Conservation (phyloP, 2,329 filamentous ascomycete species). For the Botryosphaeria agaves region DNA sequence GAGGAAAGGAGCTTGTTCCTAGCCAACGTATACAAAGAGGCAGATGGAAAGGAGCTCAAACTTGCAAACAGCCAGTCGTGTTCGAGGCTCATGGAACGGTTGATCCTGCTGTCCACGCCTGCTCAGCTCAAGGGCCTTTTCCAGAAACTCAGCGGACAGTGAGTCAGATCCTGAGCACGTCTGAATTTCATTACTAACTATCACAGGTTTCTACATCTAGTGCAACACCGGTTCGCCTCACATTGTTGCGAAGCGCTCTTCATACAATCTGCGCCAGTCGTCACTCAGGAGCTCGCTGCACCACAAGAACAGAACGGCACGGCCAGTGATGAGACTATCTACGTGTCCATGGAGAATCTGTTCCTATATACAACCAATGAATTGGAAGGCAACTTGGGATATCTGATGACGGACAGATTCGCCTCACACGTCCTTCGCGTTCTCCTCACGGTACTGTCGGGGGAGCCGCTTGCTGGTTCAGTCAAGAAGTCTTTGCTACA, state of each 20-base stretch:
- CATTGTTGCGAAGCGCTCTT: constrained; percentile 96
- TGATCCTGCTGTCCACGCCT: constrained; percentile 67
- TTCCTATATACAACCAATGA: constrained; percentile 75
- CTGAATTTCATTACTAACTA: no score
- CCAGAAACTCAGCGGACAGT: constrained; percentile 65
- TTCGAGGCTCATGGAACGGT: constrained; percentile 77
- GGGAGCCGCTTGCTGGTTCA: constrained; percentile 55
- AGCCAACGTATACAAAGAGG: constrained; percentile 71
- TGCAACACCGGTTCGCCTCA: constrained; percentile 91
- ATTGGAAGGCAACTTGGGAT: constrained; percentile 69
- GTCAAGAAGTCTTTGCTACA: constrained; percentile 60
- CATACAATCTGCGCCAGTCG: constrained; percentile 59
- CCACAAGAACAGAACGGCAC: constrained; percentile 25
- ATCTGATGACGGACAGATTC: constrained; percentile 71
- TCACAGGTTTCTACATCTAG: constrained; percentile 57
- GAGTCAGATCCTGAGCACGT: constrained; percentile 11
- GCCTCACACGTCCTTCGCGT: constrained; percentile 84
- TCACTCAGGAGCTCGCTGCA: constrained; percentile 51
- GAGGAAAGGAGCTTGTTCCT: constrained; percentile 43
- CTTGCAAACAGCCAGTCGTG: constrained; percentile 91
- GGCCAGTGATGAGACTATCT: constrained; percentile 26
- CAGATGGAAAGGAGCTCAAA: constrained; percentile 85
- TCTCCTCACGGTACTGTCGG: constrained; percentile 69
- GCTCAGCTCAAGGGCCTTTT: constrained; percentile 77
- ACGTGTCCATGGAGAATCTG: constrained; percentile 61